These are phyloP conservation scores for Venturia effusa DNA, from an alignment of 2,329 filamentous ascomycete species.

Conservation along the genomic window DNA sequence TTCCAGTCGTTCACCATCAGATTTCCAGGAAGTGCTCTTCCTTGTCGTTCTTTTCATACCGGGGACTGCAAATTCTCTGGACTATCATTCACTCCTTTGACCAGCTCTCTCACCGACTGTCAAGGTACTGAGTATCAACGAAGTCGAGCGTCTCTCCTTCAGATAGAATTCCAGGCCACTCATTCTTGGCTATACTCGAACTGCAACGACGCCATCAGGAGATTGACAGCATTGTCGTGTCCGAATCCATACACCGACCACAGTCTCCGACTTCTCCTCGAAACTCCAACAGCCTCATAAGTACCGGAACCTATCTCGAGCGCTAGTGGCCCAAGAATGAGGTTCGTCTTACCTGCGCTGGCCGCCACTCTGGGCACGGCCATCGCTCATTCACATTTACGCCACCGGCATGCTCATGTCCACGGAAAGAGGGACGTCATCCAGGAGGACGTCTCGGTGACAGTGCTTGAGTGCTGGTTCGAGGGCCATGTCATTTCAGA, in stretches of 20 bases:
- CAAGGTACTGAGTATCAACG: background rate
- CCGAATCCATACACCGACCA: background rate
- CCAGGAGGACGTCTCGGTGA: slow-evolving; percentile 50
- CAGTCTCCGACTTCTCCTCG: background rate
- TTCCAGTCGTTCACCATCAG: background rate
- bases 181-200: background rate
- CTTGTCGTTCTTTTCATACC: background rate
- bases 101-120: background rate
- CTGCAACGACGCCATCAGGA: background rate
- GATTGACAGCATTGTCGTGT: background rate
- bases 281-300: background rate
- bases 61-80: background rate
- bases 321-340: background rate
- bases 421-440: slow-evolving; percentile 25
- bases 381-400: background rate
- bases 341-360: background rate
- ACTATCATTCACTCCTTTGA: slow-evolving; percentile 1
- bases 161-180: background rate
- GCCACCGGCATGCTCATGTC: background rate
- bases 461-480: slow-evolving; percentile 53
- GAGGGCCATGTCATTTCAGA: slow-evolving; percentile 51
- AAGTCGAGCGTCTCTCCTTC: background rate
- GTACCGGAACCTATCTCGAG: background rate
- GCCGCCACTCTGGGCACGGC: background rate
- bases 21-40: background rate